Evolutionary conservation across 192 early-diverging fungal genomes (phyloP).

Genomic region (Backusella westeae): DNA sequence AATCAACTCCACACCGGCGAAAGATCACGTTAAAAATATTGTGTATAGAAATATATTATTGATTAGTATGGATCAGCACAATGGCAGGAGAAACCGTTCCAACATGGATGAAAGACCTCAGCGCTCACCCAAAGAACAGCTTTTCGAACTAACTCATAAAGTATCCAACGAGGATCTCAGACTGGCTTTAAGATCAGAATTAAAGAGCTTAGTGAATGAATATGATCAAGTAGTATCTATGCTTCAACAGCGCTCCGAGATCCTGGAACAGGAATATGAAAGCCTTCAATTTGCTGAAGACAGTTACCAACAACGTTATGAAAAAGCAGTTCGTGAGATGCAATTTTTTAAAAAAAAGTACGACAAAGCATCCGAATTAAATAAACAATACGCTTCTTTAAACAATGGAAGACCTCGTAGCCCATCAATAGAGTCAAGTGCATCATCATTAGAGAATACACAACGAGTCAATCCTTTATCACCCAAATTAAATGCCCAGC

Average conservation of each 20-base stretch:
- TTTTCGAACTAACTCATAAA: slow-evolving; percentile 17
- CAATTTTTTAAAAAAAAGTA: slow-evolving; percentile 30
- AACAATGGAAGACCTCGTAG: slow-evolving; percentile 1
- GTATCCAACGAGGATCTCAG: slow-evolving; percentile 15
- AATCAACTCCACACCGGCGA: neutral
- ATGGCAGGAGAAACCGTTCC: neutral
- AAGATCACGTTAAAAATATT: neutral
- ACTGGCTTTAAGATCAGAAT: slow-evolving; percentile 9
- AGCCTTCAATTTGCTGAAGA: slow-evolving; percentile 3
- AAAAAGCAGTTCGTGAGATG: slow-evolving; percentile 34
- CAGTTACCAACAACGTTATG: slow-evolving; percentile 21
- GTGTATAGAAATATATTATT: neutral
- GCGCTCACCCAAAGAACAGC: neutral
- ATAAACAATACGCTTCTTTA: neutral
- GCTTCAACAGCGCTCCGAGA: slow-evolving; percentile 23
- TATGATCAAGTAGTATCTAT: slow-evolving; percentile 14
- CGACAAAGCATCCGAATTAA: slow-evolving; percentile 14
- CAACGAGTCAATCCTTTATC: neutral
- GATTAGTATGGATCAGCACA: neutral
- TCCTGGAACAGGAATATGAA: slow-evolving; percentile 25
- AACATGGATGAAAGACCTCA: neutral
- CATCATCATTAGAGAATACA: neutral
- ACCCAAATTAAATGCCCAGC: neutral
- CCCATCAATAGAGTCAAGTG: slow-evolving; percentile 12
- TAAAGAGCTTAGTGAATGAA: slow-evolving; percentile 13